phyloP scores from a whole-genome alignment of 768 basidiomycete species.

The Trichaptum fuscoviolaceum region DNA sequence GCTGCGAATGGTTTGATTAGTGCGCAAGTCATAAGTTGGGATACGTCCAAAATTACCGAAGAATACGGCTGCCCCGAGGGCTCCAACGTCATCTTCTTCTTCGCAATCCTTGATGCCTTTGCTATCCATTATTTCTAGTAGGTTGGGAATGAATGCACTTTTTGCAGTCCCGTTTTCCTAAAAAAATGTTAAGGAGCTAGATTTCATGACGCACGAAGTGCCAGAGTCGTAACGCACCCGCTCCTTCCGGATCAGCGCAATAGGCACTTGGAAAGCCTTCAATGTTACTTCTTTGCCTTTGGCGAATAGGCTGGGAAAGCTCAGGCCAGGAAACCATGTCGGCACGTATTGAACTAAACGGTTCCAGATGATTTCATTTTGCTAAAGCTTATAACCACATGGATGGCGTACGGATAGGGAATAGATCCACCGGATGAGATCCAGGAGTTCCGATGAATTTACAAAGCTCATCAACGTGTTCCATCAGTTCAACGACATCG shows the following conservation, averaged over 20 bases:
- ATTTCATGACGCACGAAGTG: neutral
- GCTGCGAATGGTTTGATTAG: slow-evolving; percentile 8
- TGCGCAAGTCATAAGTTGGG: slow-evolving; percentile 7
- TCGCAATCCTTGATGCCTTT: neutral
- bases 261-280: neutral
- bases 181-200: neutral
- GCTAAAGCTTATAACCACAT: neutral
- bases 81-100: neutral
- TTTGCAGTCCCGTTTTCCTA: neutral
- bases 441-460: slow-evolving; percentile 13
- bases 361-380: neutral
- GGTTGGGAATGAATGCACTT: neutral
- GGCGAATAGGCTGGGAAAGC: neutral
- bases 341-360: neutral
- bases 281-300: neutral
- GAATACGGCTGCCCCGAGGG: neutral
- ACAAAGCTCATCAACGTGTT: slow-evolving; percentile 16
- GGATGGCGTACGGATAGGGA: slow-evolving; percentile 17
- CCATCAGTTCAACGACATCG: slow-evolving; percentile 34
- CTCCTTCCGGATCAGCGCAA: neutral
- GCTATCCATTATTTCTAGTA: neutral
- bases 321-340: neutral
- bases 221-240: neutral
- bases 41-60: slow-evolving; percentile 3
- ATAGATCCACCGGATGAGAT: slow-evolving; percentile 19